These are phyloP conservation scores for Metschnikowia continentalis DNA, from an alignment of 805 yeast species.

Conservation along the genomic window DNA sequence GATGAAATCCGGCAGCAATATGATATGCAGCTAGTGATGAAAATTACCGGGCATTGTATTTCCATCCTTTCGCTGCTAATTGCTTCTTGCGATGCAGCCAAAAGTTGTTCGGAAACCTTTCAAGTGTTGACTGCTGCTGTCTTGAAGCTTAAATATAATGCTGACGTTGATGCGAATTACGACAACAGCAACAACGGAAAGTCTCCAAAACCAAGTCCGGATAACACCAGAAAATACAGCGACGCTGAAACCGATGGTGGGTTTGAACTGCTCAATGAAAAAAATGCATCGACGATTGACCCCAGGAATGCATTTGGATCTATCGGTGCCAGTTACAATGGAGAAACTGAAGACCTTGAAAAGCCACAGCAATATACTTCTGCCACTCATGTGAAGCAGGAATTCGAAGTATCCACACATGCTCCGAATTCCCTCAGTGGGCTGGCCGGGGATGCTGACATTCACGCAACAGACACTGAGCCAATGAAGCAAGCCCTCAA, in stretches of 20 bases:
- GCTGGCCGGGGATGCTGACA: neutral
- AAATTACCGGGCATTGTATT: constrained; percentile 51
- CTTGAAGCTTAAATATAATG: constrained; percentile 50
- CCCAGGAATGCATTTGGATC: constrained; percentile 2
- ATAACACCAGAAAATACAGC: neutral
- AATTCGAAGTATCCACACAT: neutral
- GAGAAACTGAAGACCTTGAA: neutral
- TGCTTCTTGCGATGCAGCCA: constrained; percentile 77
- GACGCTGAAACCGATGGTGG: neutral
- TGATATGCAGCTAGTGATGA: constrained; percentile 40
- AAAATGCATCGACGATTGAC: neutral
- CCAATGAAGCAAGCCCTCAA: neutral
- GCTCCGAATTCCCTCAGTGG: neutral
- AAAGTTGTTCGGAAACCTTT: constrained; percentile 64
- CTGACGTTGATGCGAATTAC: constrained; percentile 18
- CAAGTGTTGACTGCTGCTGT: constrained; percentile 71
- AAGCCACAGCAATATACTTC: neutral
- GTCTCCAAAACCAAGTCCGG: neutral
- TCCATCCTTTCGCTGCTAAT: constrained; percentile 56
- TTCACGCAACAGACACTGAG: neutral
- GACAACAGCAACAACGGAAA: neutral
- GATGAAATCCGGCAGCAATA: constrained; percentile 46
- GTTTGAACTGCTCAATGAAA: neutral
- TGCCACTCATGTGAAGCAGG: neutral
- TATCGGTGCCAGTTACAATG: neutral